Conservation (phyloP, 345 rosid genomes). For the Aquilaria malaccensis region DNA sequence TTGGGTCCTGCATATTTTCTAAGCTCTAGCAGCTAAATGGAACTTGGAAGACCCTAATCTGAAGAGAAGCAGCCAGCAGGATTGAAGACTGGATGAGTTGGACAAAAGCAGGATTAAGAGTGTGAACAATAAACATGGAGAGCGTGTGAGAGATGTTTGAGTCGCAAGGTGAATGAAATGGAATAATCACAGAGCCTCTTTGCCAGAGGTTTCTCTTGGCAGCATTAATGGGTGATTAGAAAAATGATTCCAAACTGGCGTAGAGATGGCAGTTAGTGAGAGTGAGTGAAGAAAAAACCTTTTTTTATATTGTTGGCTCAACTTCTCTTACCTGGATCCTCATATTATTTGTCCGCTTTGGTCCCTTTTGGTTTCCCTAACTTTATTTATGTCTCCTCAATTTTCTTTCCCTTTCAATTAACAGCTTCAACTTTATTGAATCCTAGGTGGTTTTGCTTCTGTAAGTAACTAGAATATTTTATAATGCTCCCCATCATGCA, state of each 20-base stretch:
- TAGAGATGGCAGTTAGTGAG: constrained; percentile 33
- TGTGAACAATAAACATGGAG: constrained; percentile 4
- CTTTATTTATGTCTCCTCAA: not conserved
- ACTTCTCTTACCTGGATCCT: constrained; percentile 23
- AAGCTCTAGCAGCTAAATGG: no score
- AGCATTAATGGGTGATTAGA: constrained; percentile 19
- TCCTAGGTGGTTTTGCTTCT: constrained; percentile 28
- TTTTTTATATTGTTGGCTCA: constrained; percentile 6
- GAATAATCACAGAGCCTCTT: constrained; percentile 14
- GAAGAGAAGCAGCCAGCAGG: constrained; percentile 7
- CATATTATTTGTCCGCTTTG: not conserved
- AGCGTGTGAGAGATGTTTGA: constrained; percentile 16
- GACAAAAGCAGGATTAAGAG: constrained; percentile 7
- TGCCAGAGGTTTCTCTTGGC: constrained; percentile 48
- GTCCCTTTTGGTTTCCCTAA: constrained; percentile 8
- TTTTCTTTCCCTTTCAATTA: not conserved
- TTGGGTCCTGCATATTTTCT: constrained; percentile 40
- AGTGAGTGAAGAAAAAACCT: constrained; percentile 23
- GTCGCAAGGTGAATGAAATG: constrained; percentile 21
- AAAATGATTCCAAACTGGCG: constrained; percentile 33
- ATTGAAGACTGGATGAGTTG: constrained; percentile 13
- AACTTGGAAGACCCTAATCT: not conserved
- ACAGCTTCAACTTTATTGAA: constrained; percentile 25
- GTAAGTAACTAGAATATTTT: constrained; percentile 12
- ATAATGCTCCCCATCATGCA: constrained; percentile 20